Conservation (phyloP, 1,284 basidiomycete genomes). For the Puccinia polysora region DNA sequence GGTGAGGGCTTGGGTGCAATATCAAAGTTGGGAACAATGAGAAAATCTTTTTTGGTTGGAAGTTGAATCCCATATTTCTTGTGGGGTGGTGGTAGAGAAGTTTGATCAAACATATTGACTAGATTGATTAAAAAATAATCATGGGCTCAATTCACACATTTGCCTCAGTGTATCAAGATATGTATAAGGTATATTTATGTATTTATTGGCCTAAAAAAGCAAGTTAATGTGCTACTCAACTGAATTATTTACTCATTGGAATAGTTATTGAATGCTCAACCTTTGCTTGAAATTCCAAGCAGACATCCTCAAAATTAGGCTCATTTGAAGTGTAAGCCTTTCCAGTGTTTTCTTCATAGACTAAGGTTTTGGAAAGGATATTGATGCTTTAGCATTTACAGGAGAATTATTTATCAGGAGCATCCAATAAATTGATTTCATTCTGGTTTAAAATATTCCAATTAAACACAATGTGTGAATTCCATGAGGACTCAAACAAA, state of each 20-base stretch:
- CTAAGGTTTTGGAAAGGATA: constrained; percentile 79
- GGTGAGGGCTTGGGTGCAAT: constrained; percentile 80
- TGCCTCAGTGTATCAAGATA: neutral
- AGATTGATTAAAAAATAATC: constrained; percentile 77
- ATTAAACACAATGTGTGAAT: constrained; percentile 70
- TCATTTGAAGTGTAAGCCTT: constrained; percentile 63
- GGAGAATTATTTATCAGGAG: no score
- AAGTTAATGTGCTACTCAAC: no score
- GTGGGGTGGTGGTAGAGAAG: constrained; percentile 82
- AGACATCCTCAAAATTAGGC: constrained; percentile 77
- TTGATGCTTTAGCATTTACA: constrained; percentile 79
- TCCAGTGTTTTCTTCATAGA: constrained; percentile 89
- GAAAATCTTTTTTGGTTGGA: constrained; percentile 72
- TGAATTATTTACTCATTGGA: constrained; percentile 87
- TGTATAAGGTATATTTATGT: constrained; percentile 3
- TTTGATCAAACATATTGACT: constrained; percentile 81
- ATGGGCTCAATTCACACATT: neutral
- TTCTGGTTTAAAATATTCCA: neutral
- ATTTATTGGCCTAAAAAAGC: no score
- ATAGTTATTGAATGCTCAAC: constrained; percentile 93
- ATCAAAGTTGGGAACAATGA: constrained; percentile 87
- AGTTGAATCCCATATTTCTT: constrained; percentile 91
- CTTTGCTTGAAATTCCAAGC: constrained; percentile 82
- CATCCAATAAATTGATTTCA: constrained; percentile 10
- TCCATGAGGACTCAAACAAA: constrained; percentile 92